Percentiles rank a stretch among this genome's conserved stretches.
These are phyloP conservation scores for Penicillium occitanis DNA, from an alignment of 2,329 filamentous ascomycete species.

Conservation along the genomic window DNA sequence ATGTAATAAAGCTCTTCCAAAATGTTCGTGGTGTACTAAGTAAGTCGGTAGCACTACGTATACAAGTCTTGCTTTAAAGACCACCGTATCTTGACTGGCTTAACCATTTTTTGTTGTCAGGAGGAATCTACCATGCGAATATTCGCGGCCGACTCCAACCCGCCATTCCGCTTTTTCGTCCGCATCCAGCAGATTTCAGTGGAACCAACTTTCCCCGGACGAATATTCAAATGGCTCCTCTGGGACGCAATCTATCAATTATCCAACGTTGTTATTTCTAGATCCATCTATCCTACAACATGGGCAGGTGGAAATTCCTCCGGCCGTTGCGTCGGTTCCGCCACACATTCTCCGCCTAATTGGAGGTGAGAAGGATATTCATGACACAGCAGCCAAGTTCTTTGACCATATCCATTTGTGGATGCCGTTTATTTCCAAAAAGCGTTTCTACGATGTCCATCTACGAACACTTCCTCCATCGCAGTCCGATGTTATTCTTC, in stretches of 20 bases:
- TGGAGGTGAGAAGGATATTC: conserved; percentile 19
- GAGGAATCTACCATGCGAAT: conserved; percentile 10
- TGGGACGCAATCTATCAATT: not conserved
- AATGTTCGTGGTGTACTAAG: conserved; percentile 18
- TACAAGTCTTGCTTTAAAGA: no score
- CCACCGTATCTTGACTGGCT: not conserved
- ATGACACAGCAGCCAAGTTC: conserved; percentile 20
- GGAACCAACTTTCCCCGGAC: not conserved
- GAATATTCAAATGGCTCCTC: not conserved
- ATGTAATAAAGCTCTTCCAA: conserved; percentile 24
- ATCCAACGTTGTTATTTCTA: conserved; percentile 9
- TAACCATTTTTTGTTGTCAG: not conserved
- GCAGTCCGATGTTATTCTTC: conserved; percentile 20
- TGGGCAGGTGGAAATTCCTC: not conserved
- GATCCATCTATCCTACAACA: conserved; percentile 5
- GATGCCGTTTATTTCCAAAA: conserved; percentile 29
- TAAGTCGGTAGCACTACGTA: not conserved
- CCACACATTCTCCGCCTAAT: conserved; percentile 4
- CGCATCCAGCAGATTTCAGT: not conserved
- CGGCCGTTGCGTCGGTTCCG: not conserved
- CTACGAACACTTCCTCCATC: conserved; percentile 18
- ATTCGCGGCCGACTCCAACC: conserved; percentile 1
- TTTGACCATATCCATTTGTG: conserved; percentile 26
- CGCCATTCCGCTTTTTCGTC: conserved; percentile 2
- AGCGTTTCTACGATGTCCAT: conserved; percentile 24